Conservation (phyloP, 2,329 filamentous ascomycete genomes). For the Xylaria sp. region DNA sequence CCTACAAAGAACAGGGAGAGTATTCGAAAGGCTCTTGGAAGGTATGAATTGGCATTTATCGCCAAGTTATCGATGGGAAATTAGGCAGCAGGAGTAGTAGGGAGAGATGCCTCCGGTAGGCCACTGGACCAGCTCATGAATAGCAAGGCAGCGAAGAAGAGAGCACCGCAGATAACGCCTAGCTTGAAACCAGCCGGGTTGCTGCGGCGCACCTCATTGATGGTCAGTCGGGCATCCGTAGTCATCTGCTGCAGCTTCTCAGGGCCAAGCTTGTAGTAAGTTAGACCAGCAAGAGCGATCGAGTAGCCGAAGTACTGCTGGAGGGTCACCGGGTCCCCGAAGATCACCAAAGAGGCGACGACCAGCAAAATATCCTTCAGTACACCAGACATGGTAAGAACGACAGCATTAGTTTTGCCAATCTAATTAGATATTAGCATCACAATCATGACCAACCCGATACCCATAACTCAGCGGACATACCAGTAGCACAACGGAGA, state of each 20-base stretch:
- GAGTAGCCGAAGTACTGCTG: conserved; percentile 78
- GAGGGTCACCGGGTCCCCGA: conserved; percentile 71
- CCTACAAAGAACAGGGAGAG: conserved; percentile 35
- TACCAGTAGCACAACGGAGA: conserved; percentile 87
- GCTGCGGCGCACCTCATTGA: conserved; percentile 41
- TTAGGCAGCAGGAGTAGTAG: conserved; percentile 37
- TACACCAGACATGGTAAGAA: conserved; percentile 77
- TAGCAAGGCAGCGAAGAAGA: conserved; percentile 37
- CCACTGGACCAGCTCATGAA: conserved; percentile 41
- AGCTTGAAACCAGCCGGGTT: conserved; percentile 43
- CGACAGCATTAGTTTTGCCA: conserved; percentile 78
- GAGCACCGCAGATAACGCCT: conserved; percentile 37
- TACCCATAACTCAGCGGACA: conserved; percentile 50
- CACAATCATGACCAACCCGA: neutral
- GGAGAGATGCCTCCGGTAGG: conserved; percentile 32
- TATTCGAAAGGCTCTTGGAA: conserved; percentile 10
- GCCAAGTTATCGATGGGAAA: neutral
- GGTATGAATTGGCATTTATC: neutral
- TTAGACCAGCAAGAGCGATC: conserved; percentile 61
- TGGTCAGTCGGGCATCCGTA: conserved; percentile 39
- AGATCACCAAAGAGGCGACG: conserved; percentile 73
- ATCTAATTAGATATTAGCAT: conserved; percentile 55
- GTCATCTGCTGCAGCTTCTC: conserved; percentile 46
- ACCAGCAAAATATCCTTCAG: conserved; percentile 80
- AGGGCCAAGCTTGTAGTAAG: conserved; percentile 48